Conservation (phyloP, 148 eudicot species). For the Fallopia convolvulus region DNA sequence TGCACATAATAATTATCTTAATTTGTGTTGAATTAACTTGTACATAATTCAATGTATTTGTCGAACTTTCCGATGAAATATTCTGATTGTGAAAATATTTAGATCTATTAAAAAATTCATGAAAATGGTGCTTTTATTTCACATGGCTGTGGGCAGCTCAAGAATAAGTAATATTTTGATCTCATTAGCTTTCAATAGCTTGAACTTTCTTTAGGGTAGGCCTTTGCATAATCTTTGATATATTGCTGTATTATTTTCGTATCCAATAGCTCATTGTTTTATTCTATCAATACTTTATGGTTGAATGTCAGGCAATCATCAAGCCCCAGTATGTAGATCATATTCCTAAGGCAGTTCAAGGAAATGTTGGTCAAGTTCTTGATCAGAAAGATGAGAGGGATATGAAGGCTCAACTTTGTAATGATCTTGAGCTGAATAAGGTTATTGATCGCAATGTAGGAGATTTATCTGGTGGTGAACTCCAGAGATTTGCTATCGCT, state of each 20-base stretch:
- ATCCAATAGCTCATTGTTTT: neutral
- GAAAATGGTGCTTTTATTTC: no score
- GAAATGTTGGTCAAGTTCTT: constrained; percentile 80
- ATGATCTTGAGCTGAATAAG: constrained; percentile 73
- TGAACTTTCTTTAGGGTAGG: no score
- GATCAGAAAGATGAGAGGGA: constrained; percentile 82
- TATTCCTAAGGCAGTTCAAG: constrained; percentile 88
- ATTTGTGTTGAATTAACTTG: neutral
- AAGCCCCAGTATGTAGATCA: constrained; percentile 98
- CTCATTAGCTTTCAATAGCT: no score
- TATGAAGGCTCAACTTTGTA: constrained; percentile 50
- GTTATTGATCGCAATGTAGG: constrained; percentile 90
- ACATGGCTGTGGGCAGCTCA: no score
- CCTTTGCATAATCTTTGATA: no score
- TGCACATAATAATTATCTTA: constrained; percentile 8
- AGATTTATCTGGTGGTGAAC: constrained; percentile 92
- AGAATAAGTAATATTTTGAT: no score
- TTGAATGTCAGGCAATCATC: constrained; percentile 50
- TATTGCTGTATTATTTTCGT: neutral
- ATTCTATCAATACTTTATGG: neutral
- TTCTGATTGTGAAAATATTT: no score
- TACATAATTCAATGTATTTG: neutral
- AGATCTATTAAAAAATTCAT: no score
- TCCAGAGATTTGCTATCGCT: constrained; percentile 92
- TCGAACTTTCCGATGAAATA: no score